Base-by-base conservation (phyloP, 768 basidiomycete species). In the Sistotremastrum suecicum region DNA sequence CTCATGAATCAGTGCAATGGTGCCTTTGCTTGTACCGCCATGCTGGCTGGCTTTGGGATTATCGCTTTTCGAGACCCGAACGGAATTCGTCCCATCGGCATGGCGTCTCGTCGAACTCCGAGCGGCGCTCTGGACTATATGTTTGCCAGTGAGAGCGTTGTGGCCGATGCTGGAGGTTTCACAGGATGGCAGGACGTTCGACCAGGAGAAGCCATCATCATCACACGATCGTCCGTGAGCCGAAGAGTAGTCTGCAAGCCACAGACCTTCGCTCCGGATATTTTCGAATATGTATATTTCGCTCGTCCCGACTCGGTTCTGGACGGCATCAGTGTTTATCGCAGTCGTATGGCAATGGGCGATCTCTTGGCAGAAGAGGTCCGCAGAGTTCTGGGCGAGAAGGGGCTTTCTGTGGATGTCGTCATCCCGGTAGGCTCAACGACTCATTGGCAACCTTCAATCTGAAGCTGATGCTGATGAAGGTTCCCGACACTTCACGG, bases 271-370 rank as follows among this genome's bases (percentile, higher is more conserved):
- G 86, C 94, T 1, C 95, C 95, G 20, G 95, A 98, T 64, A 95
- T 99, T 56, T 99, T 98, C 59, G 95, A 99, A 72, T 95, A 78
- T 56, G 95, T 99, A 51, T 99, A 99, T 66, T 90, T 99, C 60
- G 91, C 95, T 5, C 80, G 95, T 46, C 95, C 94, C 0, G 95
- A 99, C 66, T 95, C 90, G 5, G 95, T 97, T 42, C 71, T 99
- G 43, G 92, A 99, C 57, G 92, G 94, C 38, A 80, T 99, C 62
- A 91, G 87, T 57, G 95, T 98, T 39, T 98, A 98, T 63, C 78
- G 95, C 41, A 86, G 88, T 58, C 82, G 95, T 36, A 98, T 98
- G 95, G 90, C 95, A 1, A 99, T 99, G 95, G 95, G 95, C 46
- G 92, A 98, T 58, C 77, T 82, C 4, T 75, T 99, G 41, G 94